Conservation (phyloP, 2,329 filamentous ascomycete species). For the Fusarium liriodendri region DNA sequence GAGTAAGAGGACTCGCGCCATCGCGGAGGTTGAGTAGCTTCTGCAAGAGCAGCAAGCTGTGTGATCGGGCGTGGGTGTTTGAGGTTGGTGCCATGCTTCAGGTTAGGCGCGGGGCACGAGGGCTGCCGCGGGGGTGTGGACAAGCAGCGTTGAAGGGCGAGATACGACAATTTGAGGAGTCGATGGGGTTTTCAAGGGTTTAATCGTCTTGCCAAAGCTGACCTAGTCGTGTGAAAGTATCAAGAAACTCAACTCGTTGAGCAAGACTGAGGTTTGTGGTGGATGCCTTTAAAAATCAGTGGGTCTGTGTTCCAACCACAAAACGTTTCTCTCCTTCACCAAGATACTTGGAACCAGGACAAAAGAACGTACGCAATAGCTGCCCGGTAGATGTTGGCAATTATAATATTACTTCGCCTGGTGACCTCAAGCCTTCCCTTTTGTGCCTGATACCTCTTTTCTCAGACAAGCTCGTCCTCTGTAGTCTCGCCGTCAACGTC, state of each 20-base stretch:
- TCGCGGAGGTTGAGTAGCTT: constrained; percentile 84
- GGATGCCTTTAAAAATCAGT: constrained; percentile 34
- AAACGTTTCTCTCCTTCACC: background rate
- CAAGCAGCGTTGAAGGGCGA: background rate
- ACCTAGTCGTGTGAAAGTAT: background rate
- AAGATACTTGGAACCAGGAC: background rate
- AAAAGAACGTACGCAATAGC: background rate
- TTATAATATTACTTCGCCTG: background rate
- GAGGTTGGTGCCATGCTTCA: constrained; percentile 64
- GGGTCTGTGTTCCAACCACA: constrained; percentile 17
- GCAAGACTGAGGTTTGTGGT: constrained; percentile 13
- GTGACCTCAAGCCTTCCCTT: background rate
- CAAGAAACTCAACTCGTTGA: constrained; percentile 8
- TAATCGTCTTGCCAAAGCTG: background rate
- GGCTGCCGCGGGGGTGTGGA: no score
- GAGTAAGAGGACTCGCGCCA: constrained; percentile 84
- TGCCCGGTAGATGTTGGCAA: background rate
- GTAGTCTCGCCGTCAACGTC: constrained; percentile 24
- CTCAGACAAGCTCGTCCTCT: constrained; percentile 11
- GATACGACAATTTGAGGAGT: background rate
- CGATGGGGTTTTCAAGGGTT: background rate
- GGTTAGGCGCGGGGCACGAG: background rate
- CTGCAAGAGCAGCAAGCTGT: constrained; percentile 85
- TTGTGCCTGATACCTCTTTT: background rate
- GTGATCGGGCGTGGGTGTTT: constrained; percentile 79